phyloP scores from a whole-genome alignment of 345 rosid genomes.

The Excoecaria agallocha region DNA sequence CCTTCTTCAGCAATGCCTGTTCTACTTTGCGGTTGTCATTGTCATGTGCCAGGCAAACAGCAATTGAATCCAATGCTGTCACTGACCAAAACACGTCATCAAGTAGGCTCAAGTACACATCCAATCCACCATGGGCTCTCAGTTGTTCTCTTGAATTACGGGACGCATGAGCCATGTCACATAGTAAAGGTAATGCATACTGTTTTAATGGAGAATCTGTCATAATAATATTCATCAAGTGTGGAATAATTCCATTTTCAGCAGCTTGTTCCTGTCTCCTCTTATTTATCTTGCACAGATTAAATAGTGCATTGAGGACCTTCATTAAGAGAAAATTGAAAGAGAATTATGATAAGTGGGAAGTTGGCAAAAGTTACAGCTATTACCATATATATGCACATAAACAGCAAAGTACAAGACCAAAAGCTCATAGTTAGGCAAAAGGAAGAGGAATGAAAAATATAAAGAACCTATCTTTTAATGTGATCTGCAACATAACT shows the following conservation, averaged over 20 bases:
- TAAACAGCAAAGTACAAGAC: background rate
- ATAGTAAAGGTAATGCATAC: slow-evolving; percentile 80
- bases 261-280: slow-evolving; percentile 99
- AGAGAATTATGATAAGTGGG: background rate
- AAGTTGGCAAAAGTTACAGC: background rate
- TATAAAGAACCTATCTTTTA: background rate
- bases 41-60: slow-evolving; percentile 97
- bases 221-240: slow-evolving; percentile 81
- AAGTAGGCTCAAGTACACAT: slow-evolving; percentile 86
- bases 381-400: background rate
- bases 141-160: slow-evolving; percentile 96
- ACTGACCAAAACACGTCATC: slow-evolving; percentile 88
- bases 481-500: background rate
- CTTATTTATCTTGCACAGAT: slow-evolving; percentile 98
- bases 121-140: slow-evolving; percentile 95
- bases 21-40: slow-evolving; percentile 95
- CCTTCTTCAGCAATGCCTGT: slow-evolving; percentile 84
- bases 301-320: slow-evolving; percentile 96
- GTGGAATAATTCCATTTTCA: slow-evolving; percentile 98
- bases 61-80: slow-evolving; percentile 91
- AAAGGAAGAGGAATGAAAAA: background rate
- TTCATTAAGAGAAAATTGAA: slow-evolving; percentile 29
- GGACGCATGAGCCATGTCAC: slow-evolving; percentile 99
- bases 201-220: slow-evolving; percentile 76
- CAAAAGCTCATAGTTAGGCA: background rate